Base-by-base conservation (phyloP, 352 stramenopile species). In the Globisporangium splendens region DNA sequence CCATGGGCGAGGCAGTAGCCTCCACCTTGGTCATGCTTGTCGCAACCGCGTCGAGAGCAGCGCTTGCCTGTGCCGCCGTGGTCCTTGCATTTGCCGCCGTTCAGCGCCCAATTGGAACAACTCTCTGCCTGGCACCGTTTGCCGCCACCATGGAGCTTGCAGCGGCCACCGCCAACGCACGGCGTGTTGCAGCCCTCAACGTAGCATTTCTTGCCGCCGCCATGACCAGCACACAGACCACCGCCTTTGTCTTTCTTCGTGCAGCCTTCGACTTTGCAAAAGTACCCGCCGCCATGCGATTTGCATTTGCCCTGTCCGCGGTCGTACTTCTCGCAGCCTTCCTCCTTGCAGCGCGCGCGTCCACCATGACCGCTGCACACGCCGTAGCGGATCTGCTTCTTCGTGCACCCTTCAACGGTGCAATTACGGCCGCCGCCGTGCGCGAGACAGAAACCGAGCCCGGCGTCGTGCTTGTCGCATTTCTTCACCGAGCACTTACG, bases 211-310 rank as follows among this genome's bases (percentile, higher is more conserved):
- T 92, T 93, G 22, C 86, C 86, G 8, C 86, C 86, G 7, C 86
- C 86, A 54, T 94, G 86, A 8, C 73, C 62, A 21, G 80, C 83
- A 60, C 86, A 96, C 21, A 87, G 76, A 15, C 86, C 86, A 5
- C 86, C 84, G 20, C 86, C 86, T 52, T 91, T 88, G 57, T 96
- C 85, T 48, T 91, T 91, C 70, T 96, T 96, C 20, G 54, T 63
- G 58, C 86, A 96, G 6, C 77, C 83, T 5, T 85, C 68, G 5
- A 78, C 55, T 51, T 91, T 91, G 56, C 86, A 96, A 38, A 80
- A 82, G 58, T 94, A 92, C 14, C 84, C 84, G 4, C 84, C 84
- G n/a, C 84, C 84, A 51, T 94, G 84, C 12, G 75, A 67, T 62
- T 94, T 94, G 66, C 84, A 94, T 47, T 88, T 85, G 39, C 82